Percentiles rank a stretch among this genome's conserved stretches.
Evolutionary conservation across 768 basidiomycete genomes (phyloP).

Genomic region (Cyclocybe aegerita): DNA sequence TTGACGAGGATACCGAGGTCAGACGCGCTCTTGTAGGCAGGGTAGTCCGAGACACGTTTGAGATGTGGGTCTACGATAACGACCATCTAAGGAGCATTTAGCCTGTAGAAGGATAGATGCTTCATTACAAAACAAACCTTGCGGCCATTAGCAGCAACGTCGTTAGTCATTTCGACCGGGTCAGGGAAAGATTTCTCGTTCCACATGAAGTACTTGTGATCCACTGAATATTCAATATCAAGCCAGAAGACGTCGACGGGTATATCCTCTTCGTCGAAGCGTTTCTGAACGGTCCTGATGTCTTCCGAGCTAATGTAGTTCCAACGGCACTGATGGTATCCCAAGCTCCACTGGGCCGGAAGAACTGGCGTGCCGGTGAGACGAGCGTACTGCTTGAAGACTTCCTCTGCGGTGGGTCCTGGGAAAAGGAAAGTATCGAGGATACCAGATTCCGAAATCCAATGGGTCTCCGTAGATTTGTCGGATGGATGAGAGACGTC

Average conservation of each 20-base stretch:
- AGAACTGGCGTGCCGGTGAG: constrained; percentile 86
- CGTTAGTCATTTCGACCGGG: constrained; percentile 90
- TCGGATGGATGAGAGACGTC: constrained; percentile 74
- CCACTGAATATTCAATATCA: constrained; percentile 93
- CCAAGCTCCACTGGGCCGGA: constrained; percentile 90
- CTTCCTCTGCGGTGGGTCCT: constrained; percentile 78
- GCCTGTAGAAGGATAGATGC: background rate
- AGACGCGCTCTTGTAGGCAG: constrained; percentile 81
- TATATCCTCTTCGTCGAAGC: constrained; percentile 93
- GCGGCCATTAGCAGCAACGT: constrained; percentile 79
- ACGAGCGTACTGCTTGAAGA: constrained; percentile 83
- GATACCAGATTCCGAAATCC: constrained; percentile 97
- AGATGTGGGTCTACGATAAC: constrained; percentile 96
- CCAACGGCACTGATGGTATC: constrained; percentile 98
- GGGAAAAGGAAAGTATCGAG: constrained; percentile 93
- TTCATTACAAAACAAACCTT: constrained; percentile 52
- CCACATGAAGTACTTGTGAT: constrained; percentile 98
- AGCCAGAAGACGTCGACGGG: constrained; percentile 98
- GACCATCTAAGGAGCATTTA: constrained; percentile 70
- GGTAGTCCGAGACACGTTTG: constrained; percentile 78
- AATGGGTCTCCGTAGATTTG: constrained; percentile 84
- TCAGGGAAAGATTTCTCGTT: constrained; percentile 90
- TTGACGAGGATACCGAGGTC: constrained; percentile 85
- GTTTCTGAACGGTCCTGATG: constrained; percentile 76
- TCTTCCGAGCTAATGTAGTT: constrained; percentile 94